Conservation (phyloP, 2,329 filamentous ascomycete species). For the Colletotrichum sp. region DNA sequence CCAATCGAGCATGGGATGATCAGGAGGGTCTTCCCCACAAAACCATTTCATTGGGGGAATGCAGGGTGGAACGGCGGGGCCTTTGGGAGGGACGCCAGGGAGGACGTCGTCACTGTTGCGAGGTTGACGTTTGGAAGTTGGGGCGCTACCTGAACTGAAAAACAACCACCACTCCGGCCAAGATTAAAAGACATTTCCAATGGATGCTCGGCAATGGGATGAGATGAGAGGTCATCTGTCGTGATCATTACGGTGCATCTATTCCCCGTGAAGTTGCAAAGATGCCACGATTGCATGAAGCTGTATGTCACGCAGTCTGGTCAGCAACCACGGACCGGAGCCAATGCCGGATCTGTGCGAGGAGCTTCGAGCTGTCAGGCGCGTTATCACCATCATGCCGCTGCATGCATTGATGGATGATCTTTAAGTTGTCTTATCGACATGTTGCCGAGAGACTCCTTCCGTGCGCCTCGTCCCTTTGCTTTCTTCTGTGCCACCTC, state of each 20-base stretch:
- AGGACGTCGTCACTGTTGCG: slow-evolving; percentile 10
- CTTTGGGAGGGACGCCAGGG: slow-evolving; percentile 15
- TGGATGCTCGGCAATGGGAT: neutral
- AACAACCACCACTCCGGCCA: neutral
- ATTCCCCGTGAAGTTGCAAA: neutral
- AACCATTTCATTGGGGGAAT: slow-evolving; percentile 24
- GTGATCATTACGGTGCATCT: neutral
- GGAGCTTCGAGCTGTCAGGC: neutral
- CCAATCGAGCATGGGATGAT: slow-evolving; percentile 26
- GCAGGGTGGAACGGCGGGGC: slow-evolving; percentile 16
- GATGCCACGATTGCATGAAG: slow-evolving; percentile 3
- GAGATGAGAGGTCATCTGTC: neutral
- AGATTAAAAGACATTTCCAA: neutral
- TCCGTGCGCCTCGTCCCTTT: neutral
- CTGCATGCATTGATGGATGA: neutral
- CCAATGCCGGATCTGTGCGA: slow-evolving; percentile 4
- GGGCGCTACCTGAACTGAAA: neutral
- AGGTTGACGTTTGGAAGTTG: slow-evolving; percentile 10
- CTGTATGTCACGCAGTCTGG: neutral
- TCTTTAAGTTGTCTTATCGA: neutral
- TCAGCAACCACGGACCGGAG: neutral
- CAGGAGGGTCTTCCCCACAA: slow-evolving; percentile 30
- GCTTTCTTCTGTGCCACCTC: neutral
- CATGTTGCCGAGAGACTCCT: neutral
- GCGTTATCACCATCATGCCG: neutral